Percentiles rank a stretch among this genome's conserved stretches.
phyloP scores from a whole-genome alignment of 2,329 filamentous ascomycete species.

The Monilinia fructicola region DNA sequence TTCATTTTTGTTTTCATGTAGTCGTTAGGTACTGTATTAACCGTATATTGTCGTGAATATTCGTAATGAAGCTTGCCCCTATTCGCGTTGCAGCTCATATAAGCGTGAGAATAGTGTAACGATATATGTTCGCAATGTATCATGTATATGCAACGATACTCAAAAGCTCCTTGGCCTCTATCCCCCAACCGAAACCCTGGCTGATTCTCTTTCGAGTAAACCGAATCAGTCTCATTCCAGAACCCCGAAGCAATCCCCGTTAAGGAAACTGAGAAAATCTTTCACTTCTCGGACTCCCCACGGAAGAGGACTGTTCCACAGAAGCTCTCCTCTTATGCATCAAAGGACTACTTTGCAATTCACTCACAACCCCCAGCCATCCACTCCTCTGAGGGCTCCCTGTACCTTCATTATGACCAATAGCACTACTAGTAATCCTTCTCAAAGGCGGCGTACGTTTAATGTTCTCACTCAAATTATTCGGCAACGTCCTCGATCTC shows the following conservation, averaged over 20 bases:
- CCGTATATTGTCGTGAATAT: slow-evolving; percentile 1
- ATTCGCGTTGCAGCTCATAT: not conserved
- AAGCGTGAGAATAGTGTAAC: not conserved
- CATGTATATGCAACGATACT: slow-evolving; percentile 1
- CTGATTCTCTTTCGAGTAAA: not conserved
- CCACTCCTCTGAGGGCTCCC: slow-evolving; percentile 52
- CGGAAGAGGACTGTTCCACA: slow-evolving; percentile 48
- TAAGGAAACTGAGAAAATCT: slow-evolving; percentile 13
- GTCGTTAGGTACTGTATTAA: not conserved
- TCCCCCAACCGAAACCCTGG: not conserved
- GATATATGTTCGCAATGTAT: not conserved
- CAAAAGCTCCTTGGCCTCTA: not conserved
- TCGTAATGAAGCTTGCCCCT: not conserved
- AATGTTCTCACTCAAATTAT: slow-evolving; percentile 32
- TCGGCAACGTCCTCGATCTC: not conserved
- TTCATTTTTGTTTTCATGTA: not conserved
- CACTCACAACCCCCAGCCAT: slow-evolving; percentile 63
- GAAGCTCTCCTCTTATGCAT: slow-evolving; percentile 63
- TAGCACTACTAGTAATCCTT: slow-evolving; percentile 54
- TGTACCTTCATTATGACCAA: slow-evolving; percentile 53
- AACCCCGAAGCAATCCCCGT: not conserved
- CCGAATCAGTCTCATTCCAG: not conserved
- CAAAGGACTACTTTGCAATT: slow-evolving; percentile 59
- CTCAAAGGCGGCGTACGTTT: slow-evolving; percentile 46
- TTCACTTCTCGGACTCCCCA: slow-evolving; percentile 6